Evolutionary conservation across 2,329 filamentous ascomycete species (phyloP), one percentile per base, ranked within the genome.

Genomic region (Torrubiella hemipterigena): DNA sequence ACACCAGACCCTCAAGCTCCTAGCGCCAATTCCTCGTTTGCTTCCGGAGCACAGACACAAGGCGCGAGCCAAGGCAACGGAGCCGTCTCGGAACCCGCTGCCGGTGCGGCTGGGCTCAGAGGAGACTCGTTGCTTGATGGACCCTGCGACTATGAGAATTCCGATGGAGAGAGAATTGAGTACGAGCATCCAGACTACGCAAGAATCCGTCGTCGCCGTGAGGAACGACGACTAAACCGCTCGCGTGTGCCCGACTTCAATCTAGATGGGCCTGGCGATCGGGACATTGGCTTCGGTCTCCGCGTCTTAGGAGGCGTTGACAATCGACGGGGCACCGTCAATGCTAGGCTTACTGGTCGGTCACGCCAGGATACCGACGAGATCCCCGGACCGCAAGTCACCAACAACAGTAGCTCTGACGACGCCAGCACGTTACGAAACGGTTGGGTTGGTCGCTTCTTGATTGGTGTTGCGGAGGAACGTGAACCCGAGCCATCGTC

Each of bases 1-100:
- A 78, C 81, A 0, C 83, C 84, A 1, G 86, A 94, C 50, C 76
- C 80, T 12, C 79, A 83, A 38, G 69, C 83, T 3, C 84, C 86
- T 1, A 93, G 81, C 43, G 72, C 75, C 3, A 75, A 81, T 18
- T 87, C 85, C 1, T 94, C 86, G 1, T 94, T 94, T 50, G 71
- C 77, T 1, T 87, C 82, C 8, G 66, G 67, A 7, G 38, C 46
- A 3, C 48, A 46, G 1, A 61, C 65, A 1, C 64, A 64, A 38
- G 57, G 49, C 32, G 53, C 56, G 3, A 56, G 8, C 39, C 49
- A 18, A 31, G 42, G 2, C 43, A 43, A 23, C 13, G 18, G 22
- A 32, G 17, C 14, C 15, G 17, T 18, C 15, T 11, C 15, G 4
- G 27, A 30, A n/a, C 21, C 63, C 59, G 17, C 58, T 64, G 29